phyloP scores from a whole-genome alignment of 495 filamentous ascomycete genomes.

The Aspergillus funiculosus region DNA sequence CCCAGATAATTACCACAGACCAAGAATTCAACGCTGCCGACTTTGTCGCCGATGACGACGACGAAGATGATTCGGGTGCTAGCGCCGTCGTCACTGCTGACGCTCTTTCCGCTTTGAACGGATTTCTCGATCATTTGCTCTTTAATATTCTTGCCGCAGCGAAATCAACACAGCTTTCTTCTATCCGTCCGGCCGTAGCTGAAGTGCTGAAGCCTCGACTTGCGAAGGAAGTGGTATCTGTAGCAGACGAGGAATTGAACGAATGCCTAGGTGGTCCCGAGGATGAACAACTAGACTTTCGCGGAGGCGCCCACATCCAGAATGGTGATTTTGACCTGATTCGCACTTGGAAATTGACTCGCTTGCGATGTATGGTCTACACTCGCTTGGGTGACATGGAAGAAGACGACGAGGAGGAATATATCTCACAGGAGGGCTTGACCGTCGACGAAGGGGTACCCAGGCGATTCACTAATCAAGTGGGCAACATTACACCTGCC shows the following conservation, averaged over 20 bases:
- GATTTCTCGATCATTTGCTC: slow-evolving; percentile 88
- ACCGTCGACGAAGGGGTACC: slow-evolving; percentile 44
- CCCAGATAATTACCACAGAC: slow-evolving; percentile 85
- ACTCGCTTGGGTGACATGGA: slow-evolving; percentile 95
- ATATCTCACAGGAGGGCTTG: slow-evolving; percentile 65
- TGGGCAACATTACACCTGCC: slow-evolving; percentile 77
- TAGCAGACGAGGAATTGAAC: slow-evolving; percentile 83
- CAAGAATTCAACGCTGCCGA: slow-evolving; percentile 66
- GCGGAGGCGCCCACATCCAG: slow-evolving; percentile 47
- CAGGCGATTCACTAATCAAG: slow-evolving; percentile 50
- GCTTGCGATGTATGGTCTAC: slow-evolving; percentile 95
- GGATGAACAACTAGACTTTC: slow-evolving; percentile 60
- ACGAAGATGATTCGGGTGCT: slow-evolving; percentile 48
- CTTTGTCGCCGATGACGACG: slow-evolving; percentile 59
- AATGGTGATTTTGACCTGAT: slow-evolving; percentile 74
- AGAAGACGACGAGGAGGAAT: slow-evolving; percentile 90
- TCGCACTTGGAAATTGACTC: slow-evolving; percentile 82
- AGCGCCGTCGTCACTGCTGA: slow-evolving; percentile 65
- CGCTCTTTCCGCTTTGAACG: slow-evolving; percentile 77
- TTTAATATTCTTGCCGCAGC: slow-evolving; percentile 78
- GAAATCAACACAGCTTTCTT: slow-evolving; percentile 71
- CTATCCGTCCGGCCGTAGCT: slow-evolving; percentile 74
- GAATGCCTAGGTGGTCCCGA: slow-evolving; percentile 76
- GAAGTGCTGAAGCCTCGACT: slow-evolving; percentile 86
- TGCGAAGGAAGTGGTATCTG: slow-evolving; percentile 77